These are phyloP conservation scores for Lentinula sp. DNA, from an alignment of 768 basidiomycete genomes.

Conservation along the genomic window DNA sequence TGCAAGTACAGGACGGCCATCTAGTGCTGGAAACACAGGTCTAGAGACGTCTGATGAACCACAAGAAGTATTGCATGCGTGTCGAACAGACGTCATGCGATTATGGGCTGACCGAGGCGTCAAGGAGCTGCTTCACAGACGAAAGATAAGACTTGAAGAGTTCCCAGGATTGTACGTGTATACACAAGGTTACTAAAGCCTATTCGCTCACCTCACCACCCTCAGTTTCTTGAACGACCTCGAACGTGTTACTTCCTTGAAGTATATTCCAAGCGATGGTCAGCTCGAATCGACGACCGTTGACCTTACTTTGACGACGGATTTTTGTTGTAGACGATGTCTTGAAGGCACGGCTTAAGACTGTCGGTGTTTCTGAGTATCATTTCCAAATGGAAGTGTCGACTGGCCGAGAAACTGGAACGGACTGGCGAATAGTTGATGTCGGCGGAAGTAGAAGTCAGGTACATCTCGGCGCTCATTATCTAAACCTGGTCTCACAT, in stretches of 20 bases:
- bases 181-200: not conserved
- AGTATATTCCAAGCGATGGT: constrained; percentile 70
- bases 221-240: constrained; percentile 66
- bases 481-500: not conserved
- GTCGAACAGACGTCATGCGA: constrained; percentile 55
- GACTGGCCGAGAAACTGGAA: constrained; percentile 45
- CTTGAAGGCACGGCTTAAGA: constrained; percentile 69
- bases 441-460: constrained; percentile 73
- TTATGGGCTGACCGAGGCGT: constrained; percentile 64
- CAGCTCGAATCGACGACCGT: constrained; percentile 6
- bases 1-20: constrained; percentile 24
- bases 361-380: constrained; percentile 75
- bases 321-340: constrained; percentile 55
- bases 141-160: constrained; percentile 65
- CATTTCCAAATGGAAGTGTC: constrained; percentile 70
- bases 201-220: constrained; percentile 5
- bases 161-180: constrained; percentile 65
- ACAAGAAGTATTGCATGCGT: constrained; percentile 52
- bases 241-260: constrained; percentile 54
- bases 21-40: constrained; percentile 39
- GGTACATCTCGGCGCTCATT: constrained; percentile 29
- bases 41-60: constrained; percentile 50
- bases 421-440: constrained; percentile 74
- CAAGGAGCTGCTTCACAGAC: constrained; percentile 43
- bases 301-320: not conserved